Base-by-base conservation (phyloP, 2,329 filamentous ascomycete species). In the Thermothelomyces thermophilus region DNA sequence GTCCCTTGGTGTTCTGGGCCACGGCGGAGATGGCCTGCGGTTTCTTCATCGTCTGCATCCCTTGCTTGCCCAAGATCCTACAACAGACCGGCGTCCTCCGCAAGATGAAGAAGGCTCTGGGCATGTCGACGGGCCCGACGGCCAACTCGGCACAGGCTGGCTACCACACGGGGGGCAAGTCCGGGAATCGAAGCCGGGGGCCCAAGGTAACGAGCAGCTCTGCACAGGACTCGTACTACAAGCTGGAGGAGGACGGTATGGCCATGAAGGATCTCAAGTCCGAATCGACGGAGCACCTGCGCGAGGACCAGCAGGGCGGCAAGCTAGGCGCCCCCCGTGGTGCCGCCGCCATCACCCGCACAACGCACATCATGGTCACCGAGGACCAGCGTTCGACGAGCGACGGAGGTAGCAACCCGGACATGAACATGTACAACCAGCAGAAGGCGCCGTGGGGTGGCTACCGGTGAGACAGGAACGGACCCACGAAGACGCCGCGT, bases 51-150 rank as follows among this genome's bases (percentile, higher is more conserved):
- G 13, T 34, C 13, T 34, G 33, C 33, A 14, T 34, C 10, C 33
- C 33, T 14, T 34, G 33, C 33, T 14, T 34, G n/a, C 33, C 33
- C 33, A 34, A 34, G 33, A 34, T 34, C 33, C 33, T 34, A 14
- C 33, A 34, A 14, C 33, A 34, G 33, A 34, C 33, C 3, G 33
- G 33, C 13, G 33, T 34, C n/a, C 3, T 34, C 13, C 33, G 33
- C 24, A 30, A 41, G n/a, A 34, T 48, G 13, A 41, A 17, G 13
- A 41, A 41, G 36, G 36, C 36, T 22, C 45, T 48, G 28, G 36
- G 24, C 24, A 35, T 36, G 22, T 28, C 35, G 24, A 30, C 24
- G 11, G 40, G 26, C 17, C 36, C 36, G 8, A 39, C 16, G 3
- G 36, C 36, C 36, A 14, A 14, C 36, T 30, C 24, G 24, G 26